Conservation (phyloP, 2,329 filamentous ascomycete species). For the Coniella lustricola region DNA sequence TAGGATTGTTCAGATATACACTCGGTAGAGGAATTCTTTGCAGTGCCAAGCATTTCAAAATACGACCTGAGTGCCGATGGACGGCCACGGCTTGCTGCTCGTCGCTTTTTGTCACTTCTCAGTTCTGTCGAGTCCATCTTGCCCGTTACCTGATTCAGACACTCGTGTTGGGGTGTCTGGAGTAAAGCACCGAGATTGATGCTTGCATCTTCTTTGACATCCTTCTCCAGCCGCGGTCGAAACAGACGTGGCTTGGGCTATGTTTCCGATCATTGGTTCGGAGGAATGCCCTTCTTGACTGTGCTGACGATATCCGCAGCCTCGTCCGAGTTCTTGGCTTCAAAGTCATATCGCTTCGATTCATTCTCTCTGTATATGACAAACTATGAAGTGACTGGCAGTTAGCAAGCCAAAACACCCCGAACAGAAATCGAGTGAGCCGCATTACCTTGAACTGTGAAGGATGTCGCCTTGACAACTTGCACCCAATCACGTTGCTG, state of each 20-base stretch:
- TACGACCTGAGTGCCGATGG: too few species aligned
- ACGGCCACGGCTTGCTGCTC: too few species aligned
- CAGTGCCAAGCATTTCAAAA: too few species aligned
- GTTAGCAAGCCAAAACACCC: not conserved
- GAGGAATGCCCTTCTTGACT: slow-evolving; percentile 68
- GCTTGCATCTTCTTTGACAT: too few species aligned
- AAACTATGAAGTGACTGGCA: slow-evolving; percentile 36
- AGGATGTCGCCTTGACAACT: slow-evolving; percentile 72
- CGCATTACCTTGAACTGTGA: slow-evolving; percentile 64
- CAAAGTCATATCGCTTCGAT: slow-evolving; percentile 78
- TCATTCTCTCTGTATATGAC: slow-evolving; percentile 70
- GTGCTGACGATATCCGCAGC: slow-evolving; percentile 73
- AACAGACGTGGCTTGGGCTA: not conserved
- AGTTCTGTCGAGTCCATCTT: too few species aligned
- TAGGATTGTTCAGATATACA: too few species aligned
- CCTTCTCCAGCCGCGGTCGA: too few species aligned
- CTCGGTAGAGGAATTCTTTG: too few species aligned
- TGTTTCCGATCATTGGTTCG: slow-evolving; percentile 45
- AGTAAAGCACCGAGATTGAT: too few species aligned
- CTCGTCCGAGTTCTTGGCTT: slow-evolving; percentile 64
- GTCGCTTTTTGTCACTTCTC: too few species aligned
- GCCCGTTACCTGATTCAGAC: too few species aligned
- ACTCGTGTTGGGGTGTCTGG: too few species aligned
- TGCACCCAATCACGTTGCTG: slow-evolving; percentile 73
- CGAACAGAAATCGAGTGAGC: slow-evolving; percentile 16